phyloP scores from a whole-genome alignment of 768 basidiomycete species.

The Aureoboletus auriporus region DNA sequence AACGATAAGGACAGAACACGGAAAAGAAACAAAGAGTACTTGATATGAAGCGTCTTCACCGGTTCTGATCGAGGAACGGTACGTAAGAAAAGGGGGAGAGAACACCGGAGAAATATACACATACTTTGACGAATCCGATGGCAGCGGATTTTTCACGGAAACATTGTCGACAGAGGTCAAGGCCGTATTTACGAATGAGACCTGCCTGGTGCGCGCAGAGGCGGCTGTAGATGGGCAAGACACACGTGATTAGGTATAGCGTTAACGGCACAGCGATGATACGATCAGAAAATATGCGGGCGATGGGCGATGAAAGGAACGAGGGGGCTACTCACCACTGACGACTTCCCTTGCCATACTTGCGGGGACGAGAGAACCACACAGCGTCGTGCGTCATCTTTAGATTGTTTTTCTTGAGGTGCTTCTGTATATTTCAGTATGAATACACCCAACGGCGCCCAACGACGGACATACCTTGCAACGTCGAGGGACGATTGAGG shows the following conservation, averaged over 20 bases:
- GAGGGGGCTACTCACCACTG: conserved; percentile 69
- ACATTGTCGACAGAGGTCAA: conserved; percentile 97
- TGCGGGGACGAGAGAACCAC: conserved; percentile 96
- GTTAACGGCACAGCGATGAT: too few relatives aligned
- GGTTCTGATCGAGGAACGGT: conserved; percentile 32
- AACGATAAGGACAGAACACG: background rate
- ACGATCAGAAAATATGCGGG: background rate
- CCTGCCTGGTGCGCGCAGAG: conserved; percentile 96
- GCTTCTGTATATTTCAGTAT: background rate
- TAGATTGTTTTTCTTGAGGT: conserved; percentile 50
- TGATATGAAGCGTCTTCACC: conserved; percentile 32
- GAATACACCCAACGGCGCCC: background rate
- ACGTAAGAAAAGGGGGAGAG: background rate
- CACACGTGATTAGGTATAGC: background rate
- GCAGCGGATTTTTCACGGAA: conserved; percentile 94
- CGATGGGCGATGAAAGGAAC: background rate
- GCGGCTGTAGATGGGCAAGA: conserved; percentile 50
- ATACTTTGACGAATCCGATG: conserved; percentile 93
- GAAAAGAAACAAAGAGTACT: background rate
- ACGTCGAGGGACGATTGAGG: conserved; percentile 7
- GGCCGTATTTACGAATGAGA: conserved; percentile 95
- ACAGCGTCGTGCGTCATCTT: conserved; percentile 98
- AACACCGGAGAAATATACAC: conserved; percentile 6
- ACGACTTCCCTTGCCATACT: conserved; percentile 92
- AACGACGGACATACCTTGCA: conserved; percentile 17